Evolutionary conservation across 169 alveolate species (phyloP), one percentile per base, ranked within the genome.

Genomic region (Eimeria mitis): DNA sequence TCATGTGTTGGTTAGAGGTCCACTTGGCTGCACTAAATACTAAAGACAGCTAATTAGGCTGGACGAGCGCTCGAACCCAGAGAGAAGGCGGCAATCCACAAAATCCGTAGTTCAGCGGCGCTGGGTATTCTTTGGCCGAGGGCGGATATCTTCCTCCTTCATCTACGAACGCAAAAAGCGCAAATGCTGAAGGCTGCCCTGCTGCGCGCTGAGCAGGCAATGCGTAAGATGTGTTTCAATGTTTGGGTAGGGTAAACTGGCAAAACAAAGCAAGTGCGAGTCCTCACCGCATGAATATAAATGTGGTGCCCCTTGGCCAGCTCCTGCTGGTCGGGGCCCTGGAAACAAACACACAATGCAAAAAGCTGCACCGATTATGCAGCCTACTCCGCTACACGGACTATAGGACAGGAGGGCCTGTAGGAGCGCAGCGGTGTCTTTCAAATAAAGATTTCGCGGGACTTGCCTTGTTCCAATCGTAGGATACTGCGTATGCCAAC

Each of bases 301-400:
- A 91, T 73, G 71, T 91, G 95, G 31, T 91, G 95, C 37, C 95
- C 95, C 71, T 91, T 91, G 71, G 89, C 89, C 70, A 91, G 65
- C 71, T 91, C 95, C 84, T 91, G 95, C 54, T 91, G 95, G 70
- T 91, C 95, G 31, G 95, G 95, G 40, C 95, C 95, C 95, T 91
- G 95, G 54, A 61, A 31, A 19, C 49, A 44, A 44, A 34, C 31
- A 40, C 79, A 42, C 44, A 52, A 52, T 3, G 83, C 49, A 16
- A 23, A 16, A 34, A 28, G 34, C 71, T 63, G 52, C 31, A 47
- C 42, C 89, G 13, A 47, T 79, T 68, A 44, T 79, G 42, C 28
- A 25, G 49, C 21, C 3, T 73, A 73, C 40, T 73, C 5, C 28
- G 13, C 31, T 73, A 8, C 83, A 23, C 49, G 9, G 47, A 8